Conservation (phyloP, 1,284 basidiomycete species). For the Malassezia japonica region DNA sequence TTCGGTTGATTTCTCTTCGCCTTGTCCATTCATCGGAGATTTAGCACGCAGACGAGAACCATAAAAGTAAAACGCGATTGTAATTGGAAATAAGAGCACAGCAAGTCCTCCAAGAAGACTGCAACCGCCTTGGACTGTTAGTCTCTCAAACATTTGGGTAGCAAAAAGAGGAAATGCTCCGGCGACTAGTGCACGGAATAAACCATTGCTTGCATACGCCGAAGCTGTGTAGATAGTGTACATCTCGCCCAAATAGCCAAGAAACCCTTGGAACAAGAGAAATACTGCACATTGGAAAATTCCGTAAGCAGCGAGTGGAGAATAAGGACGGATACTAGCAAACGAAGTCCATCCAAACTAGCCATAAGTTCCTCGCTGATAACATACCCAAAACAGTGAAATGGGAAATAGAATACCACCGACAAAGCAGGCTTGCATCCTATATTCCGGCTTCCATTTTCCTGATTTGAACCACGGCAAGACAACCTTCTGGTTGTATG, state of each 20-base stretch:
- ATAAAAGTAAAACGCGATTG: not conserved
- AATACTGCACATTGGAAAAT: conserved; percentile 25
- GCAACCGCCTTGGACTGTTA: conserved; percentile 2
- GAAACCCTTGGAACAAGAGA: conserved; percentile 5
- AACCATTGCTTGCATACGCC: not conserved
- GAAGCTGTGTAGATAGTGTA: conserved; percentile 1
- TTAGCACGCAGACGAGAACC: not conserved
- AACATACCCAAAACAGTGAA: conserved; percentile 54
- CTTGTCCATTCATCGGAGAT: not conserved
- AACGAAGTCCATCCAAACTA: conserved; percentile 47
- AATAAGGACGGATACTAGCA: conserved; percentile 35
- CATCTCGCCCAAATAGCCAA: conserved; percentile 2
- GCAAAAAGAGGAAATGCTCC: not conserved
- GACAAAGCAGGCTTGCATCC: conserved; percentile 51
- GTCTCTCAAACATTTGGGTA: not conserved
- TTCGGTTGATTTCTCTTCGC: too few species aligned
- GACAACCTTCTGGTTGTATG: conserved; percentile 8
- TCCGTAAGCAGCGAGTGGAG: conserved; percentile 35
- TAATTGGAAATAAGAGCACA: not conserved
- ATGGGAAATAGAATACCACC: conserved; percentile 63
- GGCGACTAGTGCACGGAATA: not conserved
- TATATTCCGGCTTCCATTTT: conserved; percentile 50
- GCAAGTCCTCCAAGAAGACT: conserved; percentile 1
- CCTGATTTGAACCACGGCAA: conserved; percentile 12
- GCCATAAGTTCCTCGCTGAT: not conserved